These are phyloP conservation scores for Didymella pomorum DNA, from an alignment of 2,329 filamentous ascomycete species.

Conservation along the genomic window DNA sequence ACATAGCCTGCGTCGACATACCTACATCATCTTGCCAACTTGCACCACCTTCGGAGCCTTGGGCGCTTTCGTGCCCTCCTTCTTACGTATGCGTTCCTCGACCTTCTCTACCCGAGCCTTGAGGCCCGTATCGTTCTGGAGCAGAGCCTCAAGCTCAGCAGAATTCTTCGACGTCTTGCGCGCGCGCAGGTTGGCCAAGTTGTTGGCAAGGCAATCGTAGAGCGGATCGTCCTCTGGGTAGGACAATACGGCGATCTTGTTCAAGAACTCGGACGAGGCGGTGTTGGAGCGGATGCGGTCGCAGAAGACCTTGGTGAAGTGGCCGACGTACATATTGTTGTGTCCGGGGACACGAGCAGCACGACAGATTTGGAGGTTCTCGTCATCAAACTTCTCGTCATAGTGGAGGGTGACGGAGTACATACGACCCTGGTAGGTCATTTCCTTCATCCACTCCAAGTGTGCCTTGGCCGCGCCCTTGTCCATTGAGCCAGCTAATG, in stretches of 20 bases:
- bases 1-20: not conserved
- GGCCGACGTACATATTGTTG: constrained; percentile 41
- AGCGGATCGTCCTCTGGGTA: constrained; percentile 37
- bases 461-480: constrained; percentile 25
- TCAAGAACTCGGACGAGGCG: constrained; percentile 25
- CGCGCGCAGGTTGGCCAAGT: constrained; percentile 26
- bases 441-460: constrained; percentile 38
- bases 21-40: not conserved
- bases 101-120: constrained; percentile 22
- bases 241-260: constrained; percentile 26
- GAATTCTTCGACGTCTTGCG: not conserved
- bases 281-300: constrained; percentile 35
- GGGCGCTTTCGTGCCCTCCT: not conserved
- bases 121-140: constrained; percentile 16
- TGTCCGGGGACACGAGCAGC: constrained; percentile 37
- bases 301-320: constrained; percentile 43
- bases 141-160: constrained; percentile 15
- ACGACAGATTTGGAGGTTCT: constrained; percentile 37
- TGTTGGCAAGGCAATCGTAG: constrained; percentile 41
- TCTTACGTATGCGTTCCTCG: constrained; percentile 13
- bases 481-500: constrained; percentile 31
- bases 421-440: constrained; percentile 31
- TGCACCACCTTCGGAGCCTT: not conserved
- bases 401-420: constrained; percentile 35
- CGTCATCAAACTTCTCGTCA: constrained; percentile 24